Evolutionary conservation across 345 rosid genomes (phyloP).

Genomic region (Murraya paniculata): DNA sequence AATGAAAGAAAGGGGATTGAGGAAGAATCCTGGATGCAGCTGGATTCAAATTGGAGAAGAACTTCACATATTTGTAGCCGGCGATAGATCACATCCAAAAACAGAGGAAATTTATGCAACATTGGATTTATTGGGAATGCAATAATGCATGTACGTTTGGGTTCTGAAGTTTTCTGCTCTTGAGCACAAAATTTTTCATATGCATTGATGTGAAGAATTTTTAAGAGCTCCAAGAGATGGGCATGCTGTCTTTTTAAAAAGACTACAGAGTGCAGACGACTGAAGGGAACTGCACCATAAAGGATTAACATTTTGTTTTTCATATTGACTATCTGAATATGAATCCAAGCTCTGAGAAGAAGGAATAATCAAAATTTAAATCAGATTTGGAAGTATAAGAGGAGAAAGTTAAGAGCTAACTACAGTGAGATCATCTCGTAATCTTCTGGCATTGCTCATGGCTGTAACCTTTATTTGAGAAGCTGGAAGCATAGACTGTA

Average conservation of each 20-base stretch:
- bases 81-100: slow-evolving; percentile 42
- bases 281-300: neutral
- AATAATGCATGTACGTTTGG: slow-evolving; percentile 24
- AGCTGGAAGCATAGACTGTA: neutral
- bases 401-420: neutral
- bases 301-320: neutral
- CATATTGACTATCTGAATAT: neutral
- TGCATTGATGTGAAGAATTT: neutral
- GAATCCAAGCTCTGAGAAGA: neutral
- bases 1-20: slow-evolving; percentile 52
- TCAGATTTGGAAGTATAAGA: neutral
- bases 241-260: neutral
- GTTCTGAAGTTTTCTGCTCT: slow-evolving; percentile 1
- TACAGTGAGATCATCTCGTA: neutral
- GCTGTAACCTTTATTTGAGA: neutral
- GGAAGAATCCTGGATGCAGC: slow-evolving; percentile 58
- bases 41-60: slow-evolving; percentile 49
- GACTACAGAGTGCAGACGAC: neutral
- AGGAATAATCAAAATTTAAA: neutral
- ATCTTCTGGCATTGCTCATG: too few species aligned
- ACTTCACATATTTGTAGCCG: slow-evolving; percentile 45
- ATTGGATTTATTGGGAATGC: slow-evolving; percentile 33
- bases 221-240: neutral
- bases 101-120: slow-evolving; percentile 27
- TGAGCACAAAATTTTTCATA: neutral